Evolutionary conservation across 352 stramenopile species (phyloP), one percentile per base, ranked within the genome.

Genomic region (Paralagenidium karlingii): DNA sequence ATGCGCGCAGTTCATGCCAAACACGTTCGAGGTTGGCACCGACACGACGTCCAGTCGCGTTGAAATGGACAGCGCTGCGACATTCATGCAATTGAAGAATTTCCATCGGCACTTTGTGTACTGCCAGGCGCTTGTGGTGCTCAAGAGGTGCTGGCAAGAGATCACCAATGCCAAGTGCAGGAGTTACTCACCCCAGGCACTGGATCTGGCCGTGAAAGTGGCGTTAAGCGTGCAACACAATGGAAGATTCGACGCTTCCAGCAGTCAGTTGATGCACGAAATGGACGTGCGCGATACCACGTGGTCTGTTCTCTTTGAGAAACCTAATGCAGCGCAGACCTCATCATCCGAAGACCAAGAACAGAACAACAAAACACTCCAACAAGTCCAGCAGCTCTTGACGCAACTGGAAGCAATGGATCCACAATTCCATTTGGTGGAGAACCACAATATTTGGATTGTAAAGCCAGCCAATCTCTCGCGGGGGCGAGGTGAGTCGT

Each of bases 401-500:
- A 36, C 19, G 3, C 22, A 8, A 7, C 22, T 8, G 19, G 7
- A 36, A 7, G 30, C 30, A 36, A 36, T 3, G 3, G 30, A 36
- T 36, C 19, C 19, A 7, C 30, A 36, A 20, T 36, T 22, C 7
- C 30, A 36, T 36, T 36, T 36, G 22, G 30, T 36, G 3, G 16
- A 36, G 29, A 53, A 43, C 29, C 41, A 38, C n/a, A 73, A 65
- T 39, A 55, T 86, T 24, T 89, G 75, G 75, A 89, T 89, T 33
- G 83, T 61, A 47, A 89, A 89, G 22, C 75, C 75, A 16, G 63
- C 71, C 9, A 80, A 81, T 24, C 44, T 86, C 12, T 89, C 75
- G 0, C 75, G 84, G 50, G 75, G 75, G 1, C 60, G 75, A 41
- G 75, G 71, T n/a, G n/a, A n/a, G n/a, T n/a, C n/a, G n/a, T 48